Evolutionary conservation across 208 protist species (phyloP).

Genomic region (Tritrichomonas foetus): DNA sequence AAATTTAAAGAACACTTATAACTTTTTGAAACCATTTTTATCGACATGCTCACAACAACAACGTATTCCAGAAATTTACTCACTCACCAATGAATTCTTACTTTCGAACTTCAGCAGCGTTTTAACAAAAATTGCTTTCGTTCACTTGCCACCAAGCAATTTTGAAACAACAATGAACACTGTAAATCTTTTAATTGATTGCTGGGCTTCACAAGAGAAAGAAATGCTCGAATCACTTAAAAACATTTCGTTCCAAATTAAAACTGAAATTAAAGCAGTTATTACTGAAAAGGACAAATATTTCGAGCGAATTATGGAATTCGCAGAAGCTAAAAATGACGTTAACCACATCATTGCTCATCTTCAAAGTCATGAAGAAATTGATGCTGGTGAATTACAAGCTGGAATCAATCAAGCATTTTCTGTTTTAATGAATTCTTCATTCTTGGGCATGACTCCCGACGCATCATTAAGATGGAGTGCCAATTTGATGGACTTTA

Average conservation of each 20-base stretch:
- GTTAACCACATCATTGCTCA: no score
- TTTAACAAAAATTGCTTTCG: not conserved
- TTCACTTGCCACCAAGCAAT: not conserved
- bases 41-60: no score
- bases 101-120: not conserved
- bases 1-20: not conserved
- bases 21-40: not conserved
- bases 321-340: no score
- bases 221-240: not conserved
- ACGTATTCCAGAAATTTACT: not conserved
- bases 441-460: not conserved
- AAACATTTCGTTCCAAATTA: no score
- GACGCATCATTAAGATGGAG: not conserved
- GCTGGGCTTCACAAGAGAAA: not conserved
- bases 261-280: not conserved
- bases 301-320: no score
- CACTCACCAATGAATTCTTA: not conserved
- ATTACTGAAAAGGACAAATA: not conserved
- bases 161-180: not conserved
- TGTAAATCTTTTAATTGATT: not conserved
- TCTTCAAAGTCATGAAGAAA: not conserved
- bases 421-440: not conserved
- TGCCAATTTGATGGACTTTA: not conserved
- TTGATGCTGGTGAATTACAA: not conserved
- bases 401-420: not conserved